phyloP scores from a whole-genome alignment of 225 moss, liverwort and hornwort genomes.

The Marchantia polymorpha region DNA sequence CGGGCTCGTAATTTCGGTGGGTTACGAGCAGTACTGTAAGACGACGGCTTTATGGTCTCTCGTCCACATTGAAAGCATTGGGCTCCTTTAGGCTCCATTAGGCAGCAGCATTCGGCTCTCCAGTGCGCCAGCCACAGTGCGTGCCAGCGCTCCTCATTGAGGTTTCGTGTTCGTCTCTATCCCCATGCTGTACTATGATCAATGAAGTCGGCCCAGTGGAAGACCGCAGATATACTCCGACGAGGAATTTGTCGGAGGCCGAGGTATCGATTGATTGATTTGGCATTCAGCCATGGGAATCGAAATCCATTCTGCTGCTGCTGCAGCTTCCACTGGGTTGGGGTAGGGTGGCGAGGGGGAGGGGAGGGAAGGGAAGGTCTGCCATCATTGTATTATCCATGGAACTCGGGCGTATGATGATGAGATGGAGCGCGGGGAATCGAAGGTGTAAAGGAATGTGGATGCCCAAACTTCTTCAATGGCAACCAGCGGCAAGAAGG shows the following conservation, averaged over 20 bases:
- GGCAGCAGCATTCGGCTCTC: too few species aligned
- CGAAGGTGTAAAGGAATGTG: background rate
- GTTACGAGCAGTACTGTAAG: background rate
- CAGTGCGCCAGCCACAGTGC: background rate
- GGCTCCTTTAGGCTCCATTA: too few species aligned
- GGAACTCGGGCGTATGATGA: background rate
- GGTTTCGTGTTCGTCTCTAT: background rate
- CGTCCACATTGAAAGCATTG: background rate
- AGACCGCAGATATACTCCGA: background rate
- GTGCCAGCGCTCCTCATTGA: background rate
- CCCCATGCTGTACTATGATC: background rate
- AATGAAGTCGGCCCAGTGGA: too few species aligned
- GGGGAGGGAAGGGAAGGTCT: too few species aligned
- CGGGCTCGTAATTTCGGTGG: background rate
- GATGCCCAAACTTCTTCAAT: background rate
- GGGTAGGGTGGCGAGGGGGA: too few species aligned
- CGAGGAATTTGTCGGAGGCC: background rate
- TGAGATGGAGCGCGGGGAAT: background rate
- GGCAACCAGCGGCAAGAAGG: background rate
- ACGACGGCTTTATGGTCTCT: background rate
- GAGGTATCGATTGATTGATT: background rate
- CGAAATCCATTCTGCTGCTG: background rate
- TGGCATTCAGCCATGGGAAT: background rate
- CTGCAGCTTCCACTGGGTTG: background rate
- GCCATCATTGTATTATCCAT: background rate